Evolutionary conservation across 768 basidiomycete genomes (phyloP).

Genomic region (Mycena sanguinolenta): DNA sequence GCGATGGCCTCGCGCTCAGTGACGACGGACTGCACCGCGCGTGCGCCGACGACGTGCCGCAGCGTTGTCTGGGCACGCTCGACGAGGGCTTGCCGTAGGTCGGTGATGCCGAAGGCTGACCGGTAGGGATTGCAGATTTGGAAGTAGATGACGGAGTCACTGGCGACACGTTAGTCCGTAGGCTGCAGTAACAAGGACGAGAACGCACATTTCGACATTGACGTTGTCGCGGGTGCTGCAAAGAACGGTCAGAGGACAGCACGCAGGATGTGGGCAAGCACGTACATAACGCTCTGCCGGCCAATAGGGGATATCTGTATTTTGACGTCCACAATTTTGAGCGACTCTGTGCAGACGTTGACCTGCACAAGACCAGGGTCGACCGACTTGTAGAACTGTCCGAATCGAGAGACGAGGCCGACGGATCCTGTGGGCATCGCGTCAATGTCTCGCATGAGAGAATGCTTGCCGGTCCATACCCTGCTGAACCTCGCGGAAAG

Average conservation of each 20-base stretch:
- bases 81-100: slow-evolving; percentile 87
- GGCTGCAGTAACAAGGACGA: slow-evolving; percentile 9
- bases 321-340: slow-evolving; percentile 93
- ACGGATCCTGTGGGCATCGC: slow-evolving; percentile 72
- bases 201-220: slow-evolving; percentile 87
- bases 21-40: slow-evolving; percentile 93
- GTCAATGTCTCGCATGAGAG: slow-evolving; percentile 10
- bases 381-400: slow-evolving; percentile 96
- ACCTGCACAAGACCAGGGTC: slow-evolving; percentile 93
- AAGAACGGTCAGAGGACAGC: neutral
- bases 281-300: slow-evolving; percentile 85
- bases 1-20: slow-evolving; percentile 98
- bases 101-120: slow-evolving; percentile 93
- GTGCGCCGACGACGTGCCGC: slow-evolving; percentile 95
- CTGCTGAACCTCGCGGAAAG: slow-evolving; percentile 90
- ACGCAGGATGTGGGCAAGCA: neutral
- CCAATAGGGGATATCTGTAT: slow-evolving; percentile 95
- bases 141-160: slow-evolving; percentile 95
- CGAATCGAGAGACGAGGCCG: slow-evolving; percentile 93
- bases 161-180: slow-evolving; percentile 43
- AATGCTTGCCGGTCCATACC: slow-evolving; percentile 55
- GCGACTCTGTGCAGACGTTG: slow-evolving; percentile 93
- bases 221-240: slow-evolving; percentile 93
- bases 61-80: slow-evolving; percentile 95
- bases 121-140: slow-evolving; percentile 92